Base-by-base conservation (phyloP, 1,284 basidiomycete species). In the Hortiboletus rubellus region DNA sequence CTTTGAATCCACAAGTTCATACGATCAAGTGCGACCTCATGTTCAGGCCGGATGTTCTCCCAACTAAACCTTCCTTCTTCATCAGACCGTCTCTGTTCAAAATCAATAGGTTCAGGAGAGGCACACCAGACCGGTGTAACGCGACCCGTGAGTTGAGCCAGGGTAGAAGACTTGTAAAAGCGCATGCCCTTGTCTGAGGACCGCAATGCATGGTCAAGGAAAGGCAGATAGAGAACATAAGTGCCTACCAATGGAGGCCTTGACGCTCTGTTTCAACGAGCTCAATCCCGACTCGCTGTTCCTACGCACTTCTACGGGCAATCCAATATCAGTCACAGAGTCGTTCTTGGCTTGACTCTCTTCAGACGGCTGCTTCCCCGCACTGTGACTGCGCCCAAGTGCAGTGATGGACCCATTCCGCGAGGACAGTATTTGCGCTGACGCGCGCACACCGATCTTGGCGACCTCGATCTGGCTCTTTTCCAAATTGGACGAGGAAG, bases 1-100 rank as follows among this genome's bases (percentile, higher is more conserved):
- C 83, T 88, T 62, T 82, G 81, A 72, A 90, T 86, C 90, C 89
- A 92, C 51, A 85, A 74, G 2, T 83, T 80, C 84, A 92, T 84
- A 54, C 89, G 77, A 64, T 91, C 88, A 38, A 77, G 72, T 44
- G 80, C 78, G 38, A 79, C 79, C 46, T 71, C 72, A n/a, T 57
- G 65, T 47, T 72, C 70, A 3, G 70, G 70, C 2, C 68, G 65
- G 38, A 72, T 73, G 18, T 71, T 59, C 55, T 71, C 69, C 70
- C 72, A 71, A 34, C 69, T 71, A 41, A 71, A 74, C 36, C 69
- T 60, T 18, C 72, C 69, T 54, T 69, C 72, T 45, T 72, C 69
- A 30, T 60, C 65, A 30, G 69, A 74, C 22, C 66, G 63, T 44
- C 71, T 60, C 46, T 73, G 58, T 52, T 74, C 72, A 44, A 73